These are phyloP conservation scores for Arthromyces matolae DNA, from an alignment of 768 basidiomycete genomes.

Conservation along the genomic window DNA sequence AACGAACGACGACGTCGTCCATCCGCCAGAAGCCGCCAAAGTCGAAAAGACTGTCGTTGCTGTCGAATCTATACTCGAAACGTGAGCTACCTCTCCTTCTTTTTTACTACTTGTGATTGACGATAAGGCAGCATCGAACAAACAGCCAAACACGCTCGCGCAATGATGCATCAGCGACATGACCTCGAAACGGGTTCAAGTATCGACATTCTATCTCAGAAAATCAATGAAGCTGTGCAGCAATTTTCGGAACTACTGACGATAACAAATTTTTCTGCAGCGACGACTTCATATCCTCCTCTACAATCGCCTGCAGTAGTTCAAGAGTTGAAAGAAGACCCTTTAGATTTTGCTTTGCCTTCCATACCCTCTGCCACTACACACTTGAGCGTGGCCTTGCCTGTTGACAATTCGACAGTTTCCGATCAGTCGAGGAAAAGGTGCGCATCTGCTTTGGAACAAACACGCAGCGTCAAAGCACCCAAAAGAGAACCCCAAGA, in stretches of 20 bases:
- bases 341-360: constrained; percentile 15
- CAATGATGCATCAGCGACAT: constrained; percentile 44
- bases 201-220: constrained; percentile 54
- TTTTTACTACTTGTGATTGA: constrained; percentile 12
- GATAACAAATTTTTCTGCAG: constrained; percentile 22
- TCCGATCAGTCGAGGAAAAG: constrained; percentile 42
- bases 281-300: constrained; percentile 12
- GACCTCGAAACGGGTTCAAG: constrained; percentile 44
- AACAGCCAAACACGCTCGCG: constrained; percentile 54
- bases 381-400: constrained; percentile 21
- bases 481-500: constrained; percentile 49
- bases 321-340: constrained; percentile 14
- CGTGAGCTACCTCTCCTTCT: constrained; percentile 36
- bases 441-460: constrained; percentile 41
- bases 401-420: constrained; percentile 20
- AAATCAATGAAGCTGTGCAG: constrained; percentile 49
- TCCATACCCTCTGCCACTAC: constrained; percentile 10
- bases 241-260: constrained; percentile 43
- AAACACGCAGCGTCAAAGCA: constrained; percentile 40
- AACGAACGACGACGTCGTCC: constrained; percentile 22
- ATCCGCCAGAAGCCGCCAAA: constrained; percentile 23
- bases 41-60: constrained; percentile 40
- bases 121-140: constrained; percentile 49
- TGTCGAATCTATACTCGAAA: constrained; percentile 47
- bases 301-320: constrained; percentile 15